Conservation (phyloP, 371 early-diverging fungal genomes). For the Mucor velutinosus region DNA sequence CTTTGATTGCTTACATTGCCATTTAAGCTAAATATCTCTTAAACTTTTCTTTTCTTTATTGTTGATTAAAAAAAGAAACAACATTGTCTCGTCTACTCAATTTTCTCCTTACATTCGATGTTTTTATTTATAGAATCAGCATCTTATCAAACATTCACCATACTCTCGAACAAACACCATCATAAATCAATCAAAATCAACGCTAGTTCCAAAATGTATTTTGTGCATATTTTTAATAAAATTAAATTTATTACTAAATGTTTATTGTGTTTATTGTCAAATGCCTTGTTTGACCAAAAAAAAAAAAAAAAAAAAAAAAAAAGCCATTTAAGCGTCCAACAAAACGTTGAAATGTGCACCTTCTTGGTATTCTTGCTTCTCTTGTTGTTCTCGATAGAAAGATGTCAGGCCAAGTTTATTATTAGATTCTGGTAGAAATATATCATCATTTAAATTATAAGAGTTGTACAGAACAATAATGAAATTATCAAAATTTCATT, state of each 20-base stretch:
- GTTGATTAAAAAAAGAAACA: background rate
- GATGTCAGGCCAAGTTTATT: background rate
- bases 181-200: background rate
- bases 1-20: slow-evolving; percentile 15
- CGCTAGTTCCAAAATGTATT: background rate
- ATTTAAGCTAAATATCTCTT: background rate
- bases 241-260: background rate
- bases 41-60: background rate
- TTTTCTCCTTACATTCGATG: background rate
- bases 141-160: background rate
- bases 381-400: background rate
- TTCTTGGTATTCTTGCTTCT: background rate
- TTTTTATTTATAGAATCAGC: background rate
- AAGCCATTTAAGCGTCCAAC: background rate
- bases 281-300: background rate
- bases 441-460: background rate
- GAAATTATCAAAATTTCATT: background rate
- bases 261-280: background rate
- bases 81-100: background rate
- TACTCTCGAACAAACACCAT: background rate
- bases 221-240: background rate
- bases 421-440: too few relatives aligned
- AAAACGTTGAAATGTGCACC: background rate
- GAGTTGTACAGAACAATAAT: background rate
- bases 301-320: too few relatives aligned